Evolutionary conservation across 2,329 filamentous ascomycete genomes (phyloP), one percentile per base, ranked within the genome.

Genomic region (Magnaporthiopsis rhizophila): DNA sequence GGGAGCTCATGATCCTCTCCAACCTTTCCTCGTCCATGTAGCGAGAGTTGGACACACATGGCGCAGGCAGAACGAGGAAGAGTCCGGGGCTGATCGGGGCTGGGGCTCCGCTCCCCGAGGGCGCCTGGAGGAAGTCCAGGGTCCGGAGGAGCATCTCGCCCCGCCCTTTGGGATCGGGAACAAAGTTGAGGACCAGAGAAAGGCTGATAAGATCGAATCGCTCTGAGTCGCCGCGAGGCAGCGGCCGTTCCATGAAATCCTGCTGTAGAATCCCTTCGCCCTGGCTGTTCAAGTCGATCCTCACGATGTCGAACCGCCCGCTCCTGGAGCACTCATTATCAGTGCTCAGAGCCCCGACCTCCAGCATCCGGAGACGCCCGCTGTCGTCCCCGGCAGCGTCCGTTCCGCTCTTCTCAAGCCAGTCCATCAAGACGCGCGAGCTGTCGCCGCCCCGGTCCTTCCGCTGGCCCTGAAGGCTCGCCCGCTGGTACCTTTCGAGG

Each of bases 121-220:
- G 73, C 60, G 71, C 68, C 59, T 77, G 83, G 59, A 96, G 78
- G 72, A 97, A 97, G 26, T 84, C 77, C 18, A 89, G 81, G 45
- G 89, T 92, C 57, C 90, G 85, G 63, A 84, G 81, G 63, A 99
- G 83, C 95, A 99, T 99, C 65, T 90, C 85, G 2, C 95, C 95
- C 69, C 93, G 84, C 5, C 82, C 84, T 38, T 78, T 77, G 3
- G 92, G 83, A 69, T 93, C 88, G 0, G 94, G 91, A 3, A 98
- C 93, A 72, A 92, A 99, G 75, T 99, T 99, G 67, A 99, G 81
- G 6, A 99, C 95, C 63, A 99, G 79, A 11, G 92, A 97, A 30
- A 99, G 80, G 62, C 92, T 97, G 71, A 99, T 89, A 62, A 98
- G 85, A 73, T 99, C 91, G 73, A 98, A 98, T 28, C 80, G 80